Evolutionary conservation across 495 filamentous ascomycete species (phyloP).

Genomic region (Chaetomidium leptoderma): DNA sequence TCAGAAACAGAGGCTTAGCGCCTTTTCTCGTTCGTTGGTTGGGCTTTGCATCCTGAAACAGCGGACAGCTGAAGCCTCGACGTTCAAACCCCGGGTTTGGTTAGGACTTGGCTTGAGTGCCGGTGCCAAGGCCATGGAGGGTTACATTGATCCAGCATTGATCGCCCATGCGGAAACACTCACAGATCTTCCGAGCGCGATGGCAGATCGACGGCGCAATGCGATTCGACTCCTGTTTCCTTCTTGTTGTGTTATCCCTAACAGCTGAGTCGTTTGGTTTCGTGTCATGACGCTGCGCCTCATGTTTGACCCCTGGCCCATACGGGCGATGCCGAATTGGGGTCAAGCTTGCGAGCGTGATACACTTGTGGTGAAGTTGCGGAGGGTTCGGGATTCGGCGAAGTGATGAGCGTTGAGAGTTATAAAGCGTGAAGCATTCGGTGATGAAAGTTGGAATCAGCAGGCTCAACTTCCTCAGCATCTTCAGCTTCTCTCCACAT

Average conservation of each 20-base stretch:
- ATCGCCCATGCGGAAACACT: constrained; percentile 5
- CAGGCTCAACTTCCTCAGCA: constrained; percentile 6
- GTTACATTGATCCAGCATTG: constrained; percentile 5
- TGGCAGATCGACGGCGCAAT: background rate
- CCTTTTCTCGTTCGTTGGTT: background rate
- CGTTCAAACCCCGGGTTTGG: background rate
- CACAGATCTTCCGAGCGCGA: background rate
- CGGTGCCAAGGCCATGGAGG: background rate
- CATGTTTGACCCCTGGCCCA: constrained; percentile 2
- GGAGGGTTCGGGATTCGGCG: background rate
- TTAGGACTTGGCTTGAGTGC: background rate
- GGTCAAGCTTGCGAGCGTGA: constrained; percentile 1
- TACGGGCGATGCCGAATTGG: background rate
- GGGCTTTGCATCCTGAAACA: background rate
- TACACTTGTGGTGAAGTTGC: no score
- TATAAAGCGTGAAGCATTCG: background rate
- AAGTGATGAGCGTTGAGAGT: background rate
- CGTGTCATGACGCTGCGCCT: constrained; percentile 10
- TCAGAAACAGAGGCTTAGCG: background rate
- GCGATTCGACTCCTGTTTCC: constrained; percentile 15
- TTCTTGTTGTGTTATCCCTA: background rate
- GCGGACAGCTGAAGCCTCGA: constrained; percentile 7
- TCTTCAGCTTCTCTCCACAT: background rate
- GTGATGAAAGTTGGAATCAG: background rate
- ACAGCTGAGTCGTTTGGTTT: constrained; percentile 6